These are phyloP conservation scores for Arxiozyma bovina DNA, from an alignment of 1,139 yeast species.

Conservation along the genomic window DNA sequence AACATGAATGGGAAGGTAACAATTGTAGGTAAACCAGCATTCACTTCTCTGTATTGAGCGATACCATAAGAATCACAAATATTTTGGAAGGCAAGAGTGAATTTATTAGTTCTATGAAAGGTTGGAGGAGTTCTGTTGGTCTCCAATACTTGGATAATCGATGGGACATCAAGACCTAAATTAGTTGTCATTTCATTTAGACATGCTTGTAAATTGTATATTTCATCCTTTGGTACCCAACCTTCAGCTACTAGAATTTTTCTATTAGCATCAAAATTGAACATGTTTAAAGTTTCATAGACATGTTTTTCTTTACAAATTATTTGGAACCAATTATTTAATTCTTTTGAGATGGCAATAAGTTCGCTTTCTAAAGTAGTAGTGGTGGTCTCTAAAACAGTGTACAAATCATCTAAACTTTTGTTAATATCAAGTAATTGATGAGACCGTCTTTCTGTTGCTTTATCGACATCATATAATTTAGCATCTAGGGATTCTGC, in stretches of 20 bases:
- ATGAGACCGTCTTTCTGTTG: conserved; percentile 45
- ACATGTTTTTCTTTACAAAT: conserved; percentile 66
- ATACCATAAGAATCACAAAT: conserved; percentile 94
- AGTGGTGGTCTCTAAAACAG: conserved; percentile 63
- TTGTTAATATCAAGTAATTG: conserved; percentile 52
- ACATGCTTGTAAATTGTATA: conserved; percentile 43
- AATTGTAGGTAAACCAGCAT: conserved; percentile 90
- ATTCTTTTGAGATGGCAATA: conserved; percentile 62
- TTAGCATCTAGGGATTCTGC: conserved; percentile 80
- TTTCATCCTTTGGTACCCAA: conserved; percentile 68
- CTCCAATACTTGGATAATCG: conserved; percentile 70
- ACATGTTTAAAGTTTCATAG: conserved; percentile 66
- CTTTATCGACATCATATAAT: conserved; percentile 59
- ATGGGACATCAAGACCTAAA: conserved; percentile 41
- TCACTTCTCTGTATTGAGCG: conserved; percentile 89
- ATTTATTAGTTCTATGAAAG: conserved; percentile 81
- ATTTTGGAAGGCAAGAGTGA: conserved; percentile 83
- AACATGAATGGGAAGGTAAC: conserved; percentile 98
- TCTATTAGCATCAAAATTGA: conserved; percentile 77
- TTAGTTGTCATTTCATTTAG: conserved; percentile 51
- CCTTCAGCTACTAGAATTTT: conserved; percentile 95
- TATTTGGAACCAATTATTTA: conserved; percentile 58
- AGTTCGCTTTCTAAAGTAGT: conserved; percentile 67
- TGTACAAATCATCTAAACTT: conserved; percentile 54
- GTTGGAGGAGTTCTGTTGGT: conserved; percentile 92